Conservation (phyloP, 768 basidiomycete genomes). For the Leucogyrophana mollusca region DNA sequence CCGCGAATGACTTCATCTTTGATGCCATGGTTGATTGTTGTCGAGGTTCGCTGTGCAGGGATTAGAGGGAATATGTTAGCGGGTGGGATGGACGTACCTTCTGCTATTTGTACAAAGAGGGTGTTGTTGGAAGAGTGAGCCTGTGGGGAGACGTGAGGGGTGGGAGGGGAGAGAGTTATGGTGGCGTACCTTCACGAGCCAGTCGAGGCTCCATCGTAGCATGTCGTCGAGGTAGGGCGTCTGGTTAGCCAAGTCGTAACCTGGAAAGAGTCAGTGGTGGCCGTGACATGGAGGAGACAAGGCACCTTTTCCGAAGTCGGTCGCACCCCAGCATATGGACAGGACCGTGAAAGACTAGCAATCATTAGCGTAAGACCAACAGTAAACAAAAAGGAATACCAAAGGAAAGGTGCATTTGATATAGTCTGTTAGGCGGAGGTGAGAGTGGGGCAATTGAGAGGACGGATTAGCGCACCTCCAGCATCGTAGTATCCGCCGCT, state of each 20-base stretch:
- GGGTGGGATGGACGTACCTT: no score
- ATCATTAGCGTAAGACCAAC: no score
- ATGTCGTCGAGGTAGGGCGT: slow-evolving; percentile 90
- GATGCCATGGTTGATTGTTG: slow-evolving; percentile 98
- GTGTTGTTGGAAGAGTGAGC: slow-evolving; percentile 75
- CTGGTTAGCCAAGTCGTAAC: slow-evolving; percentile 84
- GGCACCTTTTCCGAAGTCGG: slow-evolving; percentile 75
- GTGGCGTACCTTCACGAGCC: slow-evolving; percentile 78
- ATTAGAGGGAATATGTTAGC: no score
- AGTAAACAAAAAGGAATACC: no score
- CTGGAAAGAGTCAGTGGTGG: slow-evolving; percentile 21
- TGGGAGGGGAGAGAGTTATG: background rate
- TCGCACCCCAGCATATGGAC: slow-evolving; percentile 89
- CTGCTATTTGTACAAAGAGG: slow-evolving; percentile 41
- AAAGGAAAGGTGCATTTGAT: slow-evolving; percentile 87
- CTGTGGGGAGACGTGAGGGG: slow-evolving; percentile 34
- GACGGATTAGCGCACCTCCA: slow-evolving; percentile 79
- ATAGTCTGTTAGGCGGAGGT: slow-evolving; percentile 61
- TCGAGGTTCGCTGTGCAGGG: no score
- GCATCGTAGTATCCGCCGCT: slow-evolving; percentile 93
- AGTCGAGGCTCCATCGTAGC: slow-evolving; percentile 88
- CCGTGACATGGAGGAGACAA: no score
- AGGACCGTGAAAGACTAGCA: slow-evolving; percentile 83
- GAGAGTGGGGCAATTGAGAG: no score
- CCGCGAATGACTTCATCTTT: slow-evolving; percentile 93